Conservation (phyloP, 495 filamentous ascomycete species). For the Geoglossum glabrum region DNA sequence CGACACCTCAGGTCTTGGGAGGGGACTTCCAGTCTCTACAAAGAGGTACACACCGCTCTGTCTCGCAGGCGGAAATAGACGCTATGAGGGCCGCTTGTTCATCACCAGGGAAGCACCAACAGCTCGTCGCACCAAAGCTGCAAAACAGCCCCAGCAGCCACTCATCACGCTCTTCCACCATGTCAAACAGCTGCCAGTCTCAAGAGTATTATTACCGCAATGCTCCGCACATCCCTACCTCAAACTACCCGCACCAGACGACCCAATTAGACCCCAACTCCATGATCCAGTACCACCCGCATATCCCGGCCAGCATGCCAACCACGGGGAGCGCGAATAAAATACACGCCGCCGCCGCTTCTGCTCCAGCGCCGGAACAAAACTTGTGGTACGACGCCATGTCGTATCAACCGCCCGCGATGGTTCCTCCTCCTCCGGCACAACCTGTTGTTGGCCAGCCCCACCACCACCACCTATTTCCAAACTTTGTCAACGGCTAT, state of each 20-base stretch:
- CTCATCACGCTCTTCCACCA: constrained; percentile 1
- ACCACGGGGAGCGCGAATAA: not conserved
- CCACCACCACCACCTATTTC: not conserved
- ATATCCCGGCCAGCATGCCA: not conserved
- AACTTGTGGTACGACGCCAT: not conserved
- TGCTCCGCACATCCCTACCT: not conserved
- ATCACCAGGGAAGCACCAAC: not conserved
- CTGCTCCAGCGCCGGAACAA: not conserved
- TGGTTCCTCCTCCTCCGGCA: not conserved
- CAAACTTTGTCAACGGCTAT: not conserved
- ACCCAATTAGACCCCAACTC: not conserved
- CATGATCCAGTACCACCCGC: not conserved
- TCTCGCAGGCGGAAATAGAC: not conserved
- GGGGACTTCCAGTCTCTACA: not conserved
- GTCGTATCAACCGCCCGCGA: not conserved
- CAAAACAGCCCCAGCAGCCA: constrained; percentile 2
- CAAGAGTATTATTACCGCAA: not conserved
- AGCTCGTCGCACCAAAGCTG: not conserved
- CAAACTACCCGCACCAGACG: not conserved
- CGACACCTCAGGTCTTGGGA: not conserved
- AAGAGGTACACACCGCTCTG: not conserved
- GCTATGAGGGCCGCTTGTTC: not conserved
- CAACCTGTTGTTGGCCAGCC: not conserved
- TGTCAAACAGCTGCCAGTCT: not conserved
- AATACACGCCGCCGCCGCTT: not conserved